phyloP scores from a whole-genome alignment of 306 rosid species.

The Fagus crenata region DNA sequence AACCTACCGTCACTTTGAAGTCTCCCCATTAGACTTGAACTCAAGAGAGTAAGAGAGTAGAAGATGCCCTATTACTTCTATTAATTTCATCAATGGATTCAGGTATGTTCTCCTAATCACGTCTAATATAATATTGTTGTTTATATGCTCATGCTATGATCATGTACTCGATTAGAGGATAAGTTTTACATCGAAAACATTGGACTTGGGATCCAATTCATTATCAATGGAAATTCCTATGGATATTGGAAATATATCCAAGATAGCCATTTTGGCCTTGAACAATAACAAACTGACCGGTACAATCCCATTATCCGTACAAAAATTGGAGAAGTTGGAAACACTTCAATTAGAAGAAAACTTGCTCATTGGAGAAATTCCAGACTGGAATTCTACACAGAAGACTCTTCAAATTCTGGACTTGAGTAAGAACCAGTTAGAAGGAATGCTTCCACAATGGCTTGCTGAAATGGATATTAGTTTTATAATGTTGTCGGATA shows the following conservation, averaged over 20 bases:
- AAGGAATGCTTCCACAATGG: conserved; percentile 33
- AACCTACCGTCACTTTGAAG: no score
- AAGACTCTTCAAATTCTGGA: conserved; percentile 24
- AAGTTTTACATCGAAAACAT: no score
- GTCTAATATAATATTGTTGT: no score
- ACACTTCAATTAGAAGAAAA: conserved; percentile 18
- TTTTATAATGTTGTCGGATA: conserved; percentile 31
- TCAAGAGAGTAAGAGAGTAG: no score
- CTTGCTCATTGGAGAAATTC: conserved; percentile 28
- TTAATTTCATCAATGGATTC: no score
- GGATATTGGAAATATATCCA: background rate
- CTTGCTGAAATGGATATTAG: conserved; percentile 36
- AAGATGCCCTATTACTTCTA: no score
- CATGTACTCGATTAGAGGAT: no score
- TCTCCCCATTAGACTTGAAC: no score
- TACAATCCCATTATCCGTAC: conserved; percentile 30
- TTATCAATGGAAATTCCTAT: conserved; percentile 17
- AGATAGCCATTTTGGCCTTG: conserved; percentile 30
- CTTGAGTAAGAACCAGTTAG: conserved; percentile 34
- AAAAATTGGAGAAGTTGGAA: conserved; percentile 12
- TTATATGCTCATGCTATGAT: no score
- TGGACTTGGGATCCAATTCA: conserved; percentile 30
- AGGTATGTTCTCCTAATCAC: no score
- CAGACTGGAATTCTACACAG: conserved; percentile 31
- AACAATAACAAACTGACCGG: conserved; percentile 28